These are phyloP conservation scores for Mortierella polycephala DNA, from an alignment of 371 early-diverging fungal species.

Conservation along the genomic window DNA sequence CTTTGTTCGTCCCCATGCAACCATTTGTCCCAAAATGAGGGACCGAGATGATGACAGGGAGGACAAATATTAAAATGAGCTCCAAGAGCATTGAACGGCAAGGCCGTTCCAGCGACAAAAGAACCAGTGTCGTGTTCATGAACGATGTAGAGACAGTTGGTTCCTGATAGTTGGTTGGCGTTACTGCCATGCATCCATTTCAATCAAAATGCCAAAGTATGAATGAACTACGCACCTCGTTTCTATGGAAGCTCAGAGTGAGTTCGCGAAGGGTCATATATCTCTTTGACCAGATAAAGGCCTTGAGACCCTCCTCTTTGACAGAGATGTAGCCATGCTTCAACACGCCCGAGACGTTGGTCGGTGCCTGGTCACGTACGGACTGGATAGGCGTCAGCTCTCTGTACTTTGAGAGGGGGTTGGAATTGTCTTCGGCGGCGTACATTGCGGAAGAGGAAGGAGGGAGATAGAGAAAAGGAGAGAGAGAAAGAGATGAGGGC, in stretches of 20 bases:
- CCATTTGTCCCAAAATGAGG: too few species aligned
- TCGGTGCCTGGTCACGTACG: constrained; percentile 35
- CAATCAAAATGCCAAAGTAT: neutral
- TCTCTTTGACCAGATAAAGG: constrained; percentile 95
- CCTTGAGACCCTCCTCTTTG: constrained; percentile 89
- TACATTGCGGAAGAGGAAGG: constrained; percentile 29
- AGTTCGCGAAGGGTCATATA: constrained; percentile 90
- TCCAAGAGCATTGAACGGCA: too few species aligned
- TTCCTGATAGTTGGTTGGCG: too few species aligned
- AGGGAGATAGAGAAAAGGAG: neutral
- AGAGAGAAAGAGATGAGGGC: neutral
- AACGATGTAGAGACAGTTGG: too few species aligned
- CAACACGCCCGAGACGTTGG: constrained; percentile 62
- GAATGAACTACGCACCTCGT: constrained; percentile 65
- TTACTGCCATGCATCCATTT: neutral
- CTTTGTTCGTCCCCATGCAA: too few species aligned
- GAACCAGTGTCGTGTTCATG: too few species aligned
- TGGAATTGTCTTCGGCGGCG: constrained; percentile 34
- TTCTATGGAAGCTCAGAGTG: constrained; percentile 93
- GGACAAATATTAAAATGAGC: too few species aligned
- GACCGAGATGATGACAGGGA: too few species aligned
- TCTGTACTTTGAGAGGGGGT: constrained; percentile 51
- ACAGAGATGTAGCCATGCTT: constrained; percentile 88
- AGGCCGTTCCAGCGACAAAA: too few species aligned
- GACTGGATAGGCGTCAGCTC: constrained; percentile 50